Conservation (phyloP, 495 filamentous ascomycete genomes). For the Pseudoneurospora amorphoporcata region DNA sequence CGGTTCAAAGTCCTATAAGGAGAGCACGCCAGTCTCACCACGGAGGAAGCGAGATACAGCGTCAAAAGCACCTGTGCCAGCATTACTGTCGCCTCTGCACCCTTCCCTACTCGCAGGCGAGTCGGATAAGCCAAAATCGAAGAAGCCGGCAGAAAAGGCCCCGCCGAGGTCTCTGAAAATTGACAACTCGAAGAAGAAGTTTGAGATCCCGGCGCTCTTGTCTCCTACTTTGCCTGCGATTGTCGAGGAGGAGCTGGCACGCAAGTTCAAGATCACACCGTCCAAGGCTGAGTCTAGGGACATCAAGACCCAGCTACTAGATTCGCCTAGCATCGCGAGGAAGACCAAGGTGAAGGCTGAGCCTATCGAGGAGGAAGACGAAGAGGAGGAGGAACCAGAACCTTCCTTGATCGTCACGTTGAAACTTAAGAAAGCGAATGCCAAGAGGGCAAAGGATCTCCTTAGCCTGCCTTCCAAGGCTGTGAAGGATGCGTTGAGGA, state of each 20-base stretch:
- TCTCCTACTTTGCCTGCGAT: constrained; percentile 38
- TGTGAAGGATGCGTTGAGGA: constrained; percentile 28
- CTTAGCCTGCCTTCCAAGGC: constrained; percentile 33
- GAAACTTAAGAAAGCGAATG: constrained; percentile 32
- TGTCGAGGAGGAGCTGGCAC: constrained; percentile 33
- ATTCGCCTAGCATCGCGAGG: constrained; percentile 29
- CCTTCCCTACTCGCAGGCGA: constrained; percentile 25
- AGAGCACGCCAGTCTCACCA: constrained; percentile 19
- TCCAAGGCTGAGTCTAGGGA: constrained; percentile 23
- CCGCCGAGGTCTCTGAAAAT: constrained; percentile 13
- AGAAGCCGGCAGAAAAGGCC: constrained; percentile 24
- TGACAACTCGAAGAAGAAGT: constrained; percentile 12
- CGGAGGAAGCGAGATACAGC: constrained; percentile 27
- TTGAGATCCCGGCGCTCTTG: constrained; percentile 30
- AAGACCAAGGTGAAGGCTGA: constrained; percentile 23
- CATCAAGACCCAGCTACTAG: constrained; percentile 19
- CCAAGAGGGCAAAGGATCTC: constrained; percentile 32
- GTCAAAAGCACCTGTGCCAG: constrained; percentile 22
- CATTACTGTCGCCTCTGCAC: constrained; percentile 32
- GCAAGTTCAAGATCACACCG: constrained; percentile 19
- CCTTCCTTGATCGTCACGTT: constrained; percentile 19
- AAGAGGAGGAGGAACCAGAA: constrained; percentile 13
- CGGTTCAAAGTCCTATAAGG: constrained; percentile 22
- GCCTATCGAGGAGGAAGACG: constrained; percentile 19
- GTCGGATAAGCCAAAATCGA: constrained; percentile 14